Base-by-base conservation (phyloP, 495 filamentous ascomycete species). In the Pseudoneurospora amorphoporcata region DNA sequence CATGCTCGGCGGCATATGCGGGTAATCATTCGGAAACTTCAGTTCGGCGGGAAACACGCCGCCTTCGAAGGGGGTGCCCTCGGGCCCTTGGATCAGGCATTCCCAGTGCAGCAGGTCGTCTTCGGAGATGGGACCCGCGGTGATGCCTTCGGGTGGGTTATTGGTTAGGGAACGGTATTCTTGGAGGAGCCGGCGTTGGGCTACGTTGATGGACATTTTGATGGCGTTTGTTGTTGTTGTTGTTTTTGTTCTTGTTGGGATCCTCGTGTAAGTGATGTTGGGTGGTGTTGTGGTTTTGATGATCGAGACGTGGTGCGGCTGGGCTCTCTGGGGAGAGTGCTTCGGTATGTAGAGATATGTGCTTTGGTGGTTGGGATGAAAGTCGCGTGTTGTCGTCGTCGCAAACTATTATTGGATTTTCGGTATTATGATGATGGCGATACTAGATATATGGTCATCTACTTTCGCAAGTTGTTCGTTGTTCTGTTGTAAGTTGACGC, bases 51-150 rank as follows among this genome's bases (percentile, higher is more conserved):
- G 92, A 81, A 98, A 99, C 29, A 98, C 84, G 47, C 95, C 95
- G 72, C 94, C 88, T 81, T 98, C 96, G 78, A 97, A 99, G 3
- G 95, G 95, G 3, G 96, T 99, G 71, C 90, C 95, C 71, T 95
- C 93, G 8, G 96, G 95, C 0, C 95, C 95, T 82, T 97, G 91
- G 76, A 99, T 98, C 71, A 98, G 83, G 3, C 94, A 94, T 85
- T 99, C 95, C 95, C 95, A 99, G 80, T 92, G 85, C 78, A 97
- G 93, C 79, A 98, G 91, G 85, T 99, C 93, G 82, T 97, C 94
- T 85, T 99, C 95, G 72, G 88, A 90, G 71, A 97, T 87, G 23
- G 95, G 95, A 47, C 95, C 96, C 17, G 96, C 95, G 73, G 92
- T 96, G 82, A 99, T 98, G 75, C 95, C 96, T 68, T 97, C 93